Percentiles rank a stretch among this genome's conserved stretches.
phyloP scores from a whole-genome alignment of 2,329 filamentous ascomycete genomes.

The Sclerotinia sclerotiorum region DNA sequence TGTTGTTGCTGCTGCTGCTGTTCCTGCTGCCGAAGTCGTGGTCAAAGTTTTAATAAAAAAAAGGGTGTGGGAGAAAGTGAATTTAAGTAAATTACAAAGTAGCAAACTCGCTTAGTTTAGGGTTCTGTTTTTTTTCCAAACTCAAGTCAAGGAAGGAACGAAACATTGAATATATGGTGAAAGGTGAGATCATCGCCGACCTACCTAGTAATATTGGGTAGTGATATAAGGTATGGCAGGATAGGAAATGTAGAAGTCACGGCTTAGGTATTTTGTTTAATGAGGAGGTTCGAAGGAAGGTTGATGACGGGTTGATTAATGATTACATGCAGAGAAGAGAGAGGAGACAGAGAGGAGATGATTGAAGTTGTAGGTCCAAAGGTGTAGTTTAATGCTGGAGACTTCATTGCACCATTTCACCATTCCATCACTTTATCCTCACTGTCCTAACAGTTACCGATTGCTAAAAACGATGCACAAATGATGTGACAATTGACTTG shows the following conservation, averaged over 20 bases:
- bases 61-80: not conserved
- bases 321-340: not conserved
- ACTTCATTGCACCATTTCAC: too few species aligned
- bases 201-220: too few species aligned
- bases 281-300: too few species aligned
- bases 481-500: not conserved
- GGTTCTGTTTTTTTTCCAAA: not conserved
- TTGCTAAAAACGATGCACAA: too few species aligned
- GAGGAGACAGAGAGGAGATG: not conserved
- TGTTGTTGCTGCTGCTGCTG: conserved; percentile 42
- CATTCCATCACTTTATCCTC: not conserved
- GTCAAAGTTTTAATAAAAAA: not conserved
- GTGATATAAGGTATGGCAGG: not conserved
- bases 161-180: not conserved
- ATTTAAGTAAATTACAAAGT: not conserved
- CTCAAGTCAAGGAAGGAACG: not conserved
- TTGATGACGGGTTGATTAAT: not conserved
- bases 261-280: too few species aligned
- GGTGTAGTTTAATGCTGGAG: too few species aligned
- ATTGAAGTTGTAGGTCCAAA: not conserved
- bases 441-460: not conserved
- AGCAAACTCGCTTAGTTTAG: not conserved
- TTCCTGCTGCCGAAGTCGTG: not conserved
- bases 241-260: not conserved
- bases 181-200: not conserved